A percentile compares a stretch with the other conserved stretches of the same genome.
phyloP scores from a whole-genome alignment of 495 filamentous ascomycete species.

The Penicillium longicatenatum region DNA sequence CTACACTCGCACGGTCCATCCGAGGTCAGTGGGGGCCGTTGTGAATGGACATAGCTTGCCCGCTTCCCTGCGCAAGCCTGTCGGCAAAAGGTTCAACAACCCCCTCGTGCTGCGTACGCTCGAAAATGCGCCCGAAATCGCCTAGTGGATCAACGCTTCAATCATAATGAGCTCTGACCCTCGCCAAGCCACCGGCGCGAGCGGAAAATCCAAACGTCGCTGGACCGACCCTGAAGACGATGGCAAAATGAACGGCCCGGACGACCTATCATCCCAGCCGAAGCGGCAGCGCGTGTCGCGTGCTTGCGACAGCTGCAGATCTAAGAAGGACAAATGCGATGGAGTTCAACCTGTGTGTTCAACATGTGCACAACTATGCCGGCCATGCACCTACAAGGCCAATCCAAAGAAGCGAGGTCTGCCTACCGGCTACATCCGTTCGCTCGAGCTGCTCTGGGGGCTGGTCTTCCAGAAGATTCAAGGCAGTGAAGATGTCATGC shows the following conservation, averaged over 20 bases:
- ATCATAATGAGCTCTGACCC: conserved; percentile 46
- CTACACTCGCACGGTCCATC: conserved; percentile 10
- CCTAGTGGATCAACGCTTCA: conserved; percentile 40
- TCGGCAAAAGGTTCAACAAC: conserved; percentile 42
- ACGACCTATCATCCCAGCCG: conserved; percentile 34
- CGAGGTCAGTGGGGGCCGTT: conserved; percentile 6
- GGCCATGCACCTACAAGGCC: conserved; percentile 66
- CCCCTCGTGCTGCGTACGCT: conserved; percentile 19
- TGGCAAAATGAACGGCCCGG: conserved; percentile 25
- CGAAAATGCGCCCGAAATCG: conserved; percentile 36
- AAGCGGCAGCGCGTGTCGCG: conserved; percentile 58
- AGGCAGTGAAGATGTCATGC: conserved; percentile 48
- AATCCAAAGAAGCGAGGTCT: conserved; percentile 69
- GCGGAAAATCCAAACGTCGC: conserved; percentile 40
- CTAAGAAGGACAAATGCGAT: conserved; percentile 68
- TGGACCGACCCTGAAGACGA: conserved; percentile 37
- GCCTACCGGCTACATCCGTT: conserved; percentile 47
- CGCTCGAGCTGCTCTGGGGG: conserved; percentile 44
- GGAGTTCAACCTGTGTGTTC: conserved; percentile 62
- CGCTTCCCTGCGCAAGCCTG: conserved; percentile 15
- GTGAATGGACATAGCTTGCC: conserved; percentile 23
- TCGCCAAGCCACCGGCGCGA: conserved; percentile 39
- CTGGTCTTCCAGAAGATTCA: conserved; percentile 45
- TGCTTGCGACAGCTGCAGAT: conserved; percentile 69
- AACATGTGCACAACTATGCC: conserved; percentile 60